These are phyloP conservation scores for Elsinoe australis DNA, from an alignment of 2,329 filamentous ascomycete species.

Conservation along the genomic window DNA sequence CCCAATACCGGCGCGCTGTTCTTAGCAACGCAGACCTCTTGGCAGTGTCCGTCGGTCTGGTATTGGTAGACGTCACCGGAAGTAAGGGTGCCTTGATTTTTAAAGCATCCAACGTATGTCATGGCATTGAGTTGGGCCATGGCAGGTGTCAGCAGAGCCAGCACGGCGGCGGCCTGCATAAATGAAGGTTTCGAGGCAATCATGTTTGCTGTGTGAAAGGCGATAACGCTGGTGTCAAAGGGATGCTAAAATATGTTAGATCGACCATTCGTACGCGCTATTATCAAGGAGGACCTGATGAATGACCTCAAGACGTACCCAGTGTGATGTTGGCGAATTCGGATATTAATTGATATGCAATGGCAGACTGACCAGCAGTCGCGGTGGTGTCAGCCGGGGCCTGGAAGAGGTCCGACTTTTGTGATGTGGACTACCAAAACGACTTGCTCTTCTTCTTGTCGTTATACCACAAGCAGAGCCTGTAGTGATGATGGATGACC, in stretches of 20 bases:
- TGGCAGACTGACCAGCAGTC: conserved; percentile 14
- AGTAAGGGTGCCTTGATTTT: conserved; percentile 38
- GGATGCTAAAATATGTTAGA: no score
- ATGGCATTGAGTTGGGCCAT: conserved; percentile 17
- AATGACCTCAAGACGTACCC: neutral
- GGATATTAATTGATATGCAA: conserved; percentile 1
- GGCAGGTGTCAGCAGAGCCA: conserved; percentile 12
- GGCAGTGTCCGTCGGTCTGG: conserved; percentile 51
- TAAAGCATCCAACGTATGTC: conserved; percentile 46
- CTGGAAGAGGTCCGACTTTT: neutral
- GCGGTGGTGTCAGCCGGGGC: neutral
- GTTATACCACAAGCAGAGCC: no score
- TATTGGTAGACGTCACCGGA: conserved; percentile 44
- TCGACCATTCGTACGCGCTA: no score
- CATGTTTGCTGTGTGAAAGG: neutral
- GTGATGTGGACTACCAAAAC: no score
- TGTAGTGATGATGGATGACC: conserved; percentile 1
- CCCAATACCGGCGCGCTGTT: conserved; percentile 49
- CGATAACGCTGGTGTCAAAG: neutral
- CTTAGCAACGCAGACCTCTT: conserved; percentile 41
- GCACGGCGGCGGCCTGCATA: conserved; percentile 8
- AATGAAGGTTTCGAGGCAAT: conserved; percentile 7
- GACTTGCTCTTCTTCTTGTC: no score
- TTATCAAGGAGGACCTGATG: no score
- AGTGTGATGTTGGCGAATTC: neutral